These are phyloP conservation scores for Kurtzmaniella quercitrusa DNA, from an alignment of 1,139 yeast species.

Conservation along the genomic window DNA sequence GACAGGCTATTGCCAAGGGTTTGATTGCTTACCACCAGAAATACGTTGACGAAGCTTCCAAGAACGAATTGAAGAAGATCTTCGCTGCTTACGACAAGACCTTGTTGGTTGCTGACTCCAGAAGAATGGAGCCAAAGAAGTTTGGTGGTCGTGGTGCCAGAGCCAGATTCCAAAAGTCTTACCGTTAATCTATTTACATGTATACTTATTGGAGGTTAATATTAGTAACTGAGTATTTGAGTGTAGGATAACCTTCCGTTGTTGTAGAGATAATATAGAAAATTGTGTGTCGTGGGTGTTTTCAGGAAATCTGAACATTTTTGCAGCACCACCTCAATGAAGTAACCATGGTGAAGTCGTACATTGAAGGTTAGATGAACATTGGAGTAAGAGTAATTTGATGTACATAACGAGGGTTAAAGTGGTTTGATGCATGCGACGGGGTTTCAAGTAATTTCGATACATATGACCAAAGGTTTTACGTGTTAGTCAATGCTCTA, in stretches of 20 bases:
- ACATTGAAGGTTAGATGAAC: no score
- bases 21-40: constrained; percentile 99
- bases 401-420: no score
- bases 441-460: no score
- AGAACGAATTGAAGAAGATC: constrained; percentile 98
- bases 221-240: constrained; percentile 4
- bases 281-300: no score
- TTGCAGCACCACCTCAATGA: no score
- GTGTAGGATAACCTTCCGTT: neutral
- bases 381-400: no score
- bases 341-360: no score
- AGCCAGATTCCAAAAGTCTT: constrained; percentile 99
- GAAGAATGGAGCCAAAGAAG: constrained; percentile 99
- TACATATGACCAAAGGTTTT: no score
- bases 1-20: constrained; percentile 99
- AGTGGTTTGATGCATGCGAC: no score
- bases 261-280: no score
- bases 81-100: constrained; percentile 98
- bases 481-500: no score
- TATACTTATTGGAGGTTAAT: constrained; percentile 9
- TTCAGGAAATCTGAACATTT: no score
- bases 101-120: constrained; percentile 97
- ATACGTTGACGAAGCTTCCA: constrained; percentile 98
- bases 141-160: constrained; percentile 99
- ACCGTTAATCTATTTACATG: constrained; percentile 67